These are phyloP conservation scores for Glebionis coronaria DNA, from an alignment of 129 eudicot genomes.

Conservation along the genomic window DNA sequence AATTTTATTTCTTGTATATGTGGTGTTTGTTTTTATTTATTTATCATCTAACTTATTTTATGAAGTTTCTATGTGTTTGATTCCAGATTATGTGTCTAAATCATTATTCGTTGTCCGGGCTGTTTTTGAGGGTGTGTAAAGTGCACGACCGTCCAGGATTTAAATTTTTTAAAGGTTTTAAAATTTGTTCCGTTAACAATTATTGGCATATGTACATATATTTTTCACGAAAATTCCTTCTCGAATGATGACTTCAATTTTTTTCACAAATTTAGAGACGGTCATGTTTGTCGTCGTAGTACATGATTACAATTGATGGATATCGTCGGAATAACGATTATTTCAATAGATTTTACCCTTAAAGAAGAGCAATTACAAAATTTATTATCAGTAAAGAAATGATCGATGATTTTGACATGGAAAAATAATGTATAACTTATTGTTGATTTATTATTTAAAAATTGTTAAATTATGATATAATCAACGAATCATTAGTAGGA, in stretches of 20 bases:
- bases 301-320: background rate
- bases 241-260: too few species aligned
- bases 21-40: background rate
- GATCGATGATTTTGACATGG: background rate
- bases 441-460: background rate
- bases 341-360: background rate
- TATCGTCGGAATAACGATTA: background rate
- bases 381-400: background rate
- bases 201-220: too few species aligned
- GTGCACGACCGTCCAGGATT: too few species aligned
- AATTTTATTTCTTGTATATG: too few species aligned
- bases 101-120: background rate
- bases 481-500: slow-evolving; percentile 12
- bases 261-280: too few species aligned
- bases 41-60: background rate
- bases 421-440: background rate
- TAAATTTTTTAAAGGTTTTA: too few species aligned
- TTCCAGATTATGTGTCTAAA: background rate
- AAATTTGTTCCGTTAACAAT: too few species aligned
- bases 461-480: background rate
- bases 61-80: background rate
- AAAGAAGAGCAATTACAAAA: background rate
- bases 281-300: too few species aligned
- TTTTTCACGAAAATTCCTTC: too few species aligned
- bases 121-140: too few species aligned